Percentiles rank a stretch among this genome's conserved stretches.
Conservation (phyloP, 2,329 filamentous ascomycete genomes). For the Magnaporthiopsis incrustans region DNA sequence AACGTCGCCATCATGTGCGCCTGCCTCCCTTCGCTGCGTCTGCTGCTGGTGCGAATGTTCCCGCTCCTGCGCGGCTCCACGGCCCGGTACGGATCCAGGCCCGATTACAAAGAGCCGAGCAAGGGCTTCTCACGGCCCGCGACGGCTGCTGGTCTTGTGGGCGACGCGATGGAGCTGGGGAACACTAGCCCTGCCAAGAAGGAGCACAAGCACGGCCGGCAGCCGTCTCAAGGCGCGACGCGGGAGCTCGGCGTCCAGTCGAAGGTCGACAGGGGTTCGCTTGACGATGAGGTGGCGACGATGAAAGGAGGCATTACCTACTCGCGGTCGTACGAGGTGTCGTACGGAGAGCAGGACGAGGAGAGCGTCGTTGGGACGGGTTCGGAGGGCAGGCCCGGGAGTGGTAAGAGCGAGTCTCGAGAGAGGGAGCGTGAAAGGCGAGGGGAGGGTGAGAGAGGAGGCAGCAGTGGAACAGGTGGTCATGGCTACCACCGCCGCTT, state of each 20-base stretch:
- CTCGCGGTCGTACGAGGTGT: constrained; percentile 12
- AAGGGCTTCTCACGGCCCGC: background rate
- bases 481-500: background rate
- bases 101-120: background rate
- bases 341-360: constrained; percentile 14
- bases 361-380: constrained; percentile 11
- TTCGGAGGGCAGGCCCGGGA: background rate
- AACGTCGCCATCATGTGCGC: constrained; percentile 26
- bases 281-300: background rate
- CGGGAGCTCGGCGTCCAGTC: background rate
- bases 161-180: background rate
- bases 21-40: constrained; percentile 24
- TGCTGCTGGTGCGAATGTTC: constrained; percentile 21
- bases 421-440: background rate
- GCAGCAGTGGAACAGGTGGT: background rate
- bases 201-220: too few relatives aligned
- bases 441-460: background rate
- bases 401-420: background rate
- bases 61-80: constrained; percentile 14
- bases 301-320: constrained; percentile 14
- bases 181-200: background rate
- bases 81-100: background rate
- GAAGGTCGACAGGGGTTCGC: background rate
- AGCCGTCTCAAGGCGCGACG: background rate
- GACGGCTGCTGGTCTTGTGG: background rate